Base-by-base conservation (phyloP, 495 filamentous ascomycete genomes). In the Neurospora sp. region DNA sequence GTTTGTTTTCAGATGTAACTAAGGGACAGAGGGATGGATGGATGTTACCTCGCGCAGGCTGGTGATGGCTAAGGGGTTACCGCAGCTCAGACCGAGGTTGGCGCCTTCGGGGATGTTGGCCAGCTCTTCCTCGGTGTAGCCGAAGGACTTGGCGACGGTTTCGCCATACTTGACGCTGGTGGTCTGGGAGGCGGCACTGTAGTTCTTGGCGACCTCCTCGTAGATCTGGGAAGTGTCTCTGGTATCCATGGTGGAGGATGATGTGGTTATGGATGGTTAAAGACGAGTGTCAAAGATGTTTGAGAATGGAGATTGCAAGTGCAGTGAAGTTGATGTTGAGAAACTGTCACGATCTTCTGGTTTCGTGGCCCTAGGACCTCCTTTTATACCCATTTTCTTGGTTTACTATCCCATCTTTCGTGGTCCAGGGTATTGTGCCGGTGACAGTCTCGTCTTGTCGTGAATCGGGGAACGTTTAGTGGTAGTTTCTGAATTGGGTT, bases 71-170 rank as follows among this genome's bases (percentile, higher is more conserved):
- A 90, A 71, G 0, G 90, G 90, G 70, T 92, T 91, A 5, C 91
- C 90, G 74, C 90, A 92, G 79, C 88, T 88, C 0, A 91, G 75
- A n/a, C 90, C 90, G 3, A 91, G 81, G 72, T 91, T 91, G 41
- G 90, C 81, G 27, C 82, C 85, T 44, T 84, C 76, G n/a, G 90
- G 89, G 45, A 88, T 84, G 61, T 76, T 79, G 42, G 79, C 74
- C 3, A 92, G 83, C 22, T 92, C 88, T 31, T 85, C 84, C 35
- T 77, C 74, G 42, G 80, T 79, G 77, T 92, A 92, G 37, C 90
- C 89, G 73, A 92, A 90, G 0, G 89, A 84, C 69, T 80, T 79
- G 48, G 90, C 89, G 22, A 91, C 84, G 8, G 77, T 48, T 69
- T 79, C 75, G 69, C 78, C 73, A 69, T 84, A 83, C 61, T 84